phyloP scores from a whole-genome alignment of 1,284 basidiomycete species.

The Phylloboletellus chloephorus region DNA sequence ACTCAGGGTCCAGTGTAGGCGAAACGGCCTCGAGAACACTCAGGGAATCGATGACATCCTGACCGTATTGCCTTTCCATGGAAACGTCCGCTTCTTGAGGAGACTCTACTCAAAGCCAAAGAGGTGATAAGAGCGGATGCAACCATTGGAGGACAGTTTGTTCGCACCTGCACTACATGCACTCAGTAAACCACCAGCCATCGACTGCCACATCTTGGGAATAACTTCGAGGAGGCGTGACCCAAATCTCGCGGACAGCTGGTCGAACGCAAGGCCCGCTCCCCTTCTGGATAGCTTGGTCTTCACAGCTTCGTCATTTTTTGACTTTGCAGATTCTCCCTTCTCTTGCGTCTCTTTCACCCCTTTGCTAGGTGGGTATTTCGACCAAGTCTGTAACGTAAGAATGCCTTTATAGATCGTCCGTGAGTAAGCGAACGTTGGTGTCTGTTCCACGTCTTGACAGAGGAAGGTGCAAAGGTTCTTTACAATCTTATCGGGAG shows the following conservation, averaged over 20 bases:
- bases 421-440: conserved; percentile 74
- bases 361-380: conserved; percentile 31
- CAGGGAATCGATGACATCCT: conserved; percentile 90
- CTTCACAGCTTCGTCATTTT: conserved; percentile 50
- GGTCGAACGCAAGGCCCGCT: conserved; percentile 77
- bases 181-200: conserved; percentile 72
- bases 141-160: not conserved
- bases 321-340: conserved; percentile 37
- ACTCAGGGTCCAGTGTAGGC: conserved; percentile 66
- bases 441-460: conserved; percentile 85
- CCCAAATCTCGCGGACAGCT: conserved; percentile 79
- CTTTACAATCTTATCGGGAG: conserved; percentile 91
- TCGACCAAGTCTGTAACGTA: conserved; percentile 53
- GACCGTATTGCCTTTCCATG: conserved; percentile 73
- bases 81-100: conserved; percentile 52
- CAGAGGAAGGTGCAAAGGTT: conserved; percentile 97
- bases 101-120: conserved; percentile 40
- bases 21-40: conserved; percentile 84
- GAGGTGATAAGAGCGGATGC: conserved; percentile 9
- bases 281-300: conserved; percentile 71
- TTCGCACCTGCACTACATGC: conserved; percentile 62
- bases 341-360: conserved; percentile 49
- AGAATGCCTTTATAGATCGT: conserved; percentile 69
- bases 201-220: conserved; percentile 92
- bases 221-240: conserved; percentile 67